Evolutionary conservation across 2,329 filamentous ascomycete genomes (phyloP).

Genomic region (Penicillium sp.): DNA sequence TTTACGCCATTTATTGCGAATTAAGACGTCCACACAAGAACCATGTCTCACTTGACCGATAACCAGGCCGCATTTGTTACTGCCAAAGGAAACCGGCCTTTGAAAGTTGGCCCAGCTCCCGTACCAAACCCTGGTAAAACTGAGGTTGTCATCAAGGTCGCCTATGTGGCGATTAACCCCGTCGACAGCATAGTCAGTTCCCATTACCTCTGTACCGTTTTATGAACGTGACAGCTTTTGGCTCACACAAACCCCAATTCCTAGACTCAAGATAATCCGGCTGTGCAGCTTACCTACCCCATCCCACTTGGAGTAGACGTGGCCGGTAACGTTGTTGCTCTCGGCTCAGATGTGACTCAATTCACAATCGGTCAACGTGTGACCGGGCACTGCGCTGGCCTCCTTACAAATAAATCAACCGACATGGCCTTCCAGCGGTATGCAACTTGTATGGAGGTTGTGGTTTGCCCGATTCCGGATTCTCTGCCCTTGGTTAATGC

Average conservation of each 20-base stretch:
- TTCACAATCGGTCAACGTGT: slow-evolving; percentile 43
- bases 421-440: slow-evolving; percentile 4
- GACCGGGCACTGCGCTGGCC: slow-evolving; percentile 23
- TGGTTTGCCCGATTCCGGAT: slow-evolving; percentile 16
- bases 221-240: background rate
- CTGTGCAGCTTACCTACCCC: slow-evolving; percentile 25
- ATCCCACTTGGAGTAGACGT: slow-evolving; percentile 39
- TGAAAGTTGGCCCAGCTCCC: slow-evolving; percentile 10
- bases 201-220: no score
- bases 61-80: slow-evolving; percentile 15
- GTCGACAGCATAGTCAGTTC: slow-evolving; percentile 10
- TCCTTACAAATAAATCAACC: background rate
- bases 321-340: slow-evolving; percentile 43
- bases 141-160: slow-evolving; percentile 14
- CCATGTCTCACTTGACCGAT: background rate
- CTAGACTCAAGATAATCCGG: background rate
- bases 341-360: slow-evolving; percentile 42
- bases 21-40: background rate
- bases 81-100: background rate
- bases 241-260: background rate
- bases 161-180: slow-evolving; percentile 15
- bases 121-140: slow-evolving; percentile 9
- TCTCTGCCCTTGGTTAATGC: slow-evolving; percentile 42
- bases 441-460: slow-evolving; percentile 2
- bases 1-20: background rate